Evolutionary conservation across 495 filamentous ascomycete species (phyloP), one percentile per base, ranked within the genome.

Genomic region (Penicillium salamii): DNA sequence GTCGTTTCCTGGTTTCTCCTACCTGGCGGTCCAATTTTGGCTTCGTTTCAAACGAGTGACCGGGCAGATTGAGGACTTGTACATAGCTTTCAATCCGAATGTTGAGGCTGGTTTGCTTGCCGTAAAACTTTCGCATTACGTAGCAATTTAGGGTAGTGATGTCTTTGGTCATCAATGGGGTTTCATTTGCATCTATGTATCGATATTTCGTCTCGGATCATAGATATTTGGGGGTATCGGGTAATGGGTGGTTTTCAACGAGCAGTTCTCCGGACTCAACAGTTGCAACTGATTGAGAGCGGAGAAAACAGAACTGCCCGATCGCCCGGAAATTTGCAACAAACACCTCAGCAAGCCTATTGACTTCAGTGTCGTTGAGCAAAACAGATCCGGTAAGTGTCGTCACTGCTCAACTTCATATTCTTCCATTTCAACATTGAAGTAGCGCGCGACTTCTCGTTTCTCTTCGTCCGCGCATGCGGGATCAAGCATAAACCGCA

Each of bases 401-500:
- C 13, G 7, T 63, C 48, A 73, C 14, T 66, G 61, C 15, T 71
- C 69, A 6, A 67, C 67, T 46, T 72, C 68, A 46, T 70, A 71
- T 63, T 95, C 88, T 56, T 95, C 90, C 63, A 84, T 85, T 58
- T 90, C 88, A 24, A 84, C 82, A 49, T 80, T 81, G 62, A 85
- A 88, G 62, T 83, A 88, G 46, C 81, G 73, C 9, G 78, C 74
- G 9, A 93, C 87, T 7, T 76, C 68, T 13, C 75, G 71, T 56
- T 81, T 80, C 71, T 98, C 93, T 15, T 72, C 76, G 31, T 76
- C 78, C 11, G 90, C 92, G 42, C 87, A 78, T 36, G 80, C 83
- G 11, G 86, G 80, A 59, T 97, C 89, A 23, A 97, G 83, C 74
- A 96, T 90, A 61, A 96, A 98, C 11, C 93, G 84, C 23, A 93